Base-by-base conservation (phyloP, 805 yeast species). In the Candida saitoana region DNA sequence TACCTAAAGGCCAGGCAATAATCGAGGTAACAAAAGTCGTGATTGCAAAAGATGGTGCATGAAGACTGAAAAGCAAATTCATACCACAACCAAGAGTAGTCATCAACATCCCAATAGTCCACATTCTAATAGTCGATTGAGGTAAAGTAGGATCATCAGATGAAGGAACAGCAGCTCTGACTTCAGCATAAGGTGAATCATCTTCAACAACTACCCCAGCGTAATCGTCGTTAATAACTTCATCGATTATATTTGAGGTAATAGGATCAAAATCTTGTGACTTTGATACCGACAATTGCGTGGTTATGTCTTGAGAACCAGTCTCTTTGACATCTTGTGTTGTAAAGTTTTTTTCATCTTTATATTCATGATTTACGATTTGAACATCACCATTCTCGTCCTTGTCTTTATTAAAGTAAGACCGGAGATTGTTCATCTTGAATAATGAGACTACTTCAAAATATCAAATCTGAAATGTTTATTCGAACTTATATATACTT, bases 1-100 rank as follows among this genome's bases (percentile, higher is more conserved):
- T 60, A 40, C 89, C 90, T 24, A 76, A 49, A 4, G 87, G 86
- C 57, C 71, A 79, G 3, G 84, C 70, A 50, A 83, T 62, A 43
- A 83, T 67, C 48, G 82, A 80, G 25, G 82, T 69, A 38, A 79
- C 82, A 34, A 72, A 67, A 16, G 78, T 62, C 20, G 75, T 65
- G 42, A 82, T 59, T 24, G 69, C 54, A 43, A 82, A 68, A 3
- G 74, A 53, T 4, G 88, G 87, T 46, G 69, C 62, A 52, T 83
- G 77, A 47, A 77, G 62, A 15, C 76, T 69, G 56, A 82, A 82
- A 53, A 80, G 76, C 42, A 77, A 63, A 55, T 82, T 82, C 54
- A 79, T 67, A 40, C 74, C 82, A 37, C 80, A 71, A 38, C 84
- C 84, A 36, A 80, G 57, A 7, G 80, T 65, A 31, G 76, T 70